These are phyloP conservation scores for Neonectria ditissima DNA, from an alignment of 2,329 filamentous ascomycete species.

Conservation along the genomic window DNA sequence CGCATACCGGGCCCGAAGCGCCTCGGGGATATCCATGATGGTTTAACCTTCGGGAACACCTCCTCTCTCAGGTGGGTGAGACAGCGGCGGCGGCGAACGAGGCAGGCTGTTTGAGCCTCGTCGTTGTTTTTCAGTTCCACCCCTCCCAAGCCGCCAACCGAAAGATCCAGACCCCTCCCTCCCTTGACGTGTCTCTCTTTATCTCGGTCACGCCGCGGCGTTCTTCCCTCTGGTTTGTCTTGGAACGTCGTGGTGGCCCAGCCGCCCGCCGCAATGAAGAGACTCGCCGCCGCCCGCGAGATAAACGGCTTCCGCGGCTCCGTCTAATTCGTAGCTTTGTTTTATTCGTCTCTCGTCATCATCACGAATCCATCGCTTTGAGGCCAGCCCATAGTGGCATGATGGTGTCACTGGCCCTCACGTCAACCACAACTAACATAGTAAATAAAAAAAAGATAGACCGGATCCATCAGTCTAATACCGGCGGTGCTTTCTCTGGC, in stretches of 20 bases:
- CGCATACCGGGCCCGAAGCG: neutral
- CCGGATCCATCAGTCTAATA: neutral
- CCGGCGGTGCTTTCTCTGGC: slow-evolving; percentile 1
- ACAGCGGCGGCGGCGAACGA: slow-evolving; percentile 1
- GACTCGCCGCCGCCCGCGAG: neutral
- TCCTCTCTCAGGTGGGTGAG: slow-evolving; percentile 28
- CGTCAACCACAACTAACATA: neutral
- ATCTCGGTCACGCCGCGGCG: neutral
- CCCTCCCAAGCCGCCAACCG: slow-evolving; percentile 13
- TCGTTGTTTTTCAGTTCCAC: slow-evolving; percentile 5
- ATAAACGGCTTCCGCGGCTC: neutral
- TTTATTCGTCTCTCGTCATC: neutral
- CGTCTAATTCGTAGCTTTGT: neutral
- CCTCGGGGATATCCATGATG: neutral
- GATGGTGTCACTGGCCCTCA: neutral
- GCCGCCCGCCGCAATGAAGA: neutral
- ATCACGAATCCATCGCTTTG: neutral
- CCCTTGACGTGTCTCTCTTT: neutral
- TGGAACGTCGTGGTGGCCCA: neutral
- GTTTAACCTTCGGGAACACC: slow-evolving; percentile 12
- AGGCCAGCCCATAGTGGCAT: neutral
- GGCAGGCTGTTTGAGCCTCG: slow-evolving; percentile 36
- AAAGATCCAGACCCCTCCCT: slow-evolving; percentile 4
- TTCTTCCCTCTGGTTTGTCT: neutral
- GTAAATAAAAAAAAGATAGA: too few relatives aligned